Evolutionary conservation across 2,329 filamentous ascomycete genomes (phyloP).

Genomic region (Neofusicoccum cordaticola): DNA sequence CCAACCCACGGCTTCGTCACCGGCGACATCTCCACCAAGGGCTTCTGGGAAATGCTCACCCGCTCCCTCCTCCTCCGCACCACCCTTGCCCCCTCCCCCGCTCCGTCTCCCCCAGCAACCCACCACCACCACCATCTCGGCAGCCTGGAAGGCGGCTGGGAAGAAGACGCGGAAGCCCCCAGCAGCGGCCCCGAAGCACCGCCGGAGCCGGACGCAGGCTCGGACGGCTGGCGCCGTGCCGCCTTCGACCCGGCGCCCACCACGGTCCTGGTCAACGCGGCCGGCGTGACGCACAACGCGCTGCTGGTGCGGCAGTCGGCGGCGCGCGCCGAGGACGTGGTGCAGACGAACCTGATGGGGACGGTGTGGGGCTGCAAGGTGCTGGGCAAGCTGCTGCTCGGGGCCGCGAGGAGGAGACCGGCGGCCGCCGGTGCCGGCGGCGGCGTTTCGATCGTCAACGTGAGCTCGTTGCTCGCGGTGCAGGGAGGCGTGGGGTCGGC

Average conservation of each 20-base stretch:
- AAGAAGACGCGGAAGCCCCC: too few relatives aligned
- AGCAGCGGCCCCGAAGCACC: too few relatives aligned
- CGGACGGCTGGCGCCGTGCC: too few relatives aligned
- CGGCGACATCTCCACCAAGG: slow-evolving; percentile 26
- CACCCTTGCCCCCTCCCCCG: background rate
- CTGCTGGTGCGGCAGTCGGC: slow-evolving; percentile 58
- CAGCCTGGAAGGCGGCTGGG: too few relatives aligned
- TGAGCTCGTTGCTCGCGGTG: slow-evolving; percentile 71
- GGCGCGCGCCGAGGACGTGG: slow-evolving; percentile 53
- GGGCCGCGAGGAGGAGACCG: background rate
- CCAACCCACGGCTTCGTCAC: slow-evolving; percentile 24
- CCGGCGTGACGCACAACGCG: slow-evolving; percentile 66
- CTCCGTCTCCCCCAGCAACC: background rate
- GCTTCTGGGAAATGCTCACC: slow-evolving; percentile 26
- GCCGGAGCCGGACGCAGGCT: too few relatives aligned
- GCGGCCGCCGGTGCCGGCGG: background rate
- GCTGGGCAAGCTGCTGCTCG: background rate
- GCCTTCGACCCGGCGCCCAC: slow-evolving; percentile 15
- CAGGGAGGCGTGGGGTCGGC: slow-evolving; percentile 69
- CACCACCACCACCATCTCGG: slow-evolving; percentile 37
- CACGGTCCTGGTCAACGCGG: slow-evolving; percentile 71
- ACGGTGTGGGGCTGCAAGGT: slow-evolving; percentile 61
- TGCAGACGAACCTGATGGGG: slow-evolving; percentile 68
- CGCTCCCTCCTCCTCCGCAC: background rate
- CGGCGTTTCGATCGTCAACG: slow-evolving; percentile 66